phyloP scores from a whole-genome alignment of 345 rosid genomes.

The Cochlearia excelsa region DNA sequence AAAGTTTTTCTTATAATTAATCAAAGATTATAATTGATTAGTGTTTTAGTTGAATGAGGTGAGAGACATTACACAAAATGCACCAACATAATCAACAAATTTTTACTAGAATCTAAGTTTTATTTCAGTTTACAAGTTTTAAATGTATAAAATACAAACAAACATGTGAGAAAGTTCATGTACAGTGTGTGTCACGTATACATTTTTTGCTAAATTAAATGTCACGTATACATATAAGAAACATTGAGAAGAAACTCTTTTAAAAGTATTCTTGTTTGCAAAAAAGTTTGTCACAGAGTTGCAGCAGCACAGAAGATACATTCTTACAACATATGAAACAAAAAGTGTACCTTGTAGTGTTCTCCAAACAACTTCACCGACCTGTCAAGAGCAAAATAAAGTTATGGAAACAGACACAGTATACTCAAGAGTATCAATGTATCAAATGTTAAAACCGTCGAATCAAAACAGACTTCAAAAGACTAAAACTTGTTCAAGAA shows the following conservation, averaged over 20 bases:
- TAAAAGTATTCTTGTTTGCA: conserved; percentile 14
- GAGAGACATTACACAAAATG: too few species aligned
- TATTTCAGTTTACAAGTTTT: too few species aligned
- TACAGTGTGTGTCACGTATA: background rate
- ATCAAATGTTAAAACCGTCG: background rate
- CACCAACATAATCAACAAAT: too few species aligned
- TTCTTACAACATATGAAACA: conserved; percentile 27
- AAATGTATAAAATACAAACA: too few species aligned
- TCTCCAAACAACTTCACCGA: conserved; percentile 10
- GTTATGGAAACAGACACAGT: background rate
- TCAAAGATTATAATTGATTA: too few species aligned
- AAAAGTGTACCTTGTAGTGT: conserved; percentile 1
- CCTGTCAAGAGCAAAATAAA: conserved; percentile 7
- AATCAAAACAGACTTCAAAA: background rate
- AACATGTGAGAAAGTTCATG: background rate
- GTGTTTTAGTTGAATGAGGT: too few species aligned
- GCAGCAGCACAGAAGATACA: conserved; percentile 1
- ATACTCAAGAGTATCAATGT: background rate
- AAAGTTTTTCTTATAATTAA: too few species aligned
- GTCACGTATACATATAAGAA: conserved; percentile 19
- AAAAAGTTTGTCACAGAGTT: conserved; percentile 17
- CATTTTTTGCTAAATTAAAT: background rate
- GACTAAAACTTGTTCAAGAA: background rate
- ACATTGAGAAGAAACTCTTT: conserved; percentile 11
- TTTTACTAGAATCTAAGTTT: too few species aligned